phyloP scores from a whole-genome alignment of 306 rosid species.

The Cucurbita moschata region DNA sequence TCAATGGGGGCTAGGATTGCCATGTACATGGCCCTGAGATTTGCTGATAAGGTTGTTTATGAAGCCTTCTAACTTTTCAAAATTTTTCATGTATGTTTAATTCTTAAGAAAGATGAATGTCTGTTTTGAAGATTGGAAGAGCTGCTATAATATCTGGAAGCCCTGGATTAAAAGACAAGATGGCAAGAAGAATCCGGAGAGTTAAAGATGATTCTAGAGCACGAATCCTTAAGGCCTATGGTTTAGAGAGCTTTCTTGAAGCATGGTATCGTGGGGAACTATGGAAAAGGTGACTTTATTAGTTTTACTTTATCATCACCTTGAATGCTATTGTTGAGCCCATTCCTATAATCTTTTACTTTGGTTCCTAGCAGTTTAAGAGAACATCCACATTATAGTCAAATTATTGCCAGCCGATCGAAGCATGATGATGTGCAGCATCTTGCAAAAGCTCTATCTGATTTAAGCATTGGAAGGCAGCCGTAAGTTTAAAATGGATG shows the following conservation, averaged over 20 bases:
- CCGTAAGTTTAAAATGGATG: slow-evolving; percentile 42
- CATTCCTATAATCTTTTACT: neutral
- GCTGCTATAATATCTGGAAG: slow-evolving; percentile 74
- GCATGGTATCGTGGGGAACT: slow-evolving; percentile 70
- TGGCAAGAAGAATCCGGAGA: slow-evolving; percentile 53
- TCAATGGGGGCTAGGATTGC: slow-evolving; percentile 95
- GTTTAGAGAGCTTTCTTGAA: slow-evolving; percentile 50
- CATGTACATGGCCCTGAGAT: slow-evolving; percentile 63
- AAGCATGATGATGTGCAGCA: slow-evolving; percentile 36
- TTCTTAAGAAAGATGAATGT: slow-evolving; percentile 14
- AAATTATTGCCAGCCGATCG: slow-evolving; percentile 41
- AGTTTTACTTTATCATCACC: slow-evolving; percentile 5
- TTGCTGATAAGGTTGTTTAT: slow-evolving; percentile 37
- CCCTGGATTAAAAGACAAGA: slow-evolving; percentile 68
- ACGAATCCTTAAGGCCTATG: slow-evolving; percentile 34
- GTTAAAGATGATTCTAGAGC: slow-evolving; percentile 84
- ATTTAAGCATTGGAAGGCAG: slow-evolving; percentile 72
- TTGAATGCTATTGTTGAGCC: neutral
- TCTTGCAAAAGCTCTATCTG: slow-evolving; percentile 64
- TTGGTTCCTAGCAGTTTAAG: slow-evolving; percentile 45
- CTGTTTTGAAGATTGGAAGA: slow-evolving; percentile 51
- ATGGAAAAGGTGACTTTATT: slow-evolving; percentile 58
- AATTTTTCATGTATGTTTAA: neutral
- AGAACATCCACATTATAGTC: slow-evolving; percentile 63
- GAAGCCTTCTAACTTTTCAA: slow-evolving; percentile 4